phyloP scores from a whole-genome alignment of 306 rosid genomes.

The Trifolium pratense region DNA sequence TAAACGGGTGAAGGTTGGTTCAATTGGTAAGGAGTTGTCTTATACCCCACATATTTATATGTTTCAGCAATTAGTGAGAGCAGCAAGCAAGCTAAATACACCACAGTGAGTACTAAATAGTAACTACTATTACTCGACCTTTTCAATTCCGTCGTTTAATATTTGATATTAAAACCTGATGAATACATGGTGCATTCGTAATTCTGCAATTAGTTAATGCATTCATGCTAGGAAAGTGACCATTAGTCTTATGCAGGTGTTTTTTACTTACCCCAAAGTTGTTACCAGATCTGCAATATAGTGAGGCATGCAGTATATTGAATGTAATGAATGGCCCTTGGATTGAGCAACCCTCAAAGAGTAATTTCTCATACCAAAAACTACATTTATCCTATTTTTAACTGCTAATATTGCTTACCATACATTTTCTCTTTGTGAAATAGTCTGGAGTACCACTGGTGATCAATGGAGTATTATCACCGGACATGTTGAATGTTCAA shows the following conservation, averaged over 20 bases:
- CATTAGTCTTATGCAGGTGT: constrained; percentile 64
- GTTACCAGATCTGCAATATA: constrained; percentile 81
- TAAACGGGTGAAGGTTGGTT: too few species aligned
- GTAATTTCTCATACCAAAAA: constrained; percentile 45
- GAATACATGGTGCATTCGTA: background rate
- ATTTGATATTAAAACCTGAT: constrained; percentile 24
- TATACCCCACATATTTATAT: too few species aligned
- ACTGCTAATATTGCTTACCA: constrained; percentile 25
- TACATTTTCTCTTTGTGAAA: constrained; percentile 14
- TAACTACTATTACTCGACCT: constrained; percentile 32
- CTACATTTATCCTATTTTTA: constrained; percentile 6
- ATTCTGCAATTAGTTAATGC: background rate
- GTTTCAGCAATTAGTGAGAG: constrained; percentile 99
- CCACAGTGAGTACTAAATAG: constrained; percentile 81
- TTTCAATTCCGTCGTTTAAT: constrained; percentile 4
- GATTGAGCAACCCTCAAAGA: constrained; percentile 70
- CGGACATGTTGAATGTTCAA: constrained; percentile 55
- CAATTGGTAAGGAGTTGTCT: too few species aligned
- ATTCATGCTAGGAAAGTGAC: background rate
- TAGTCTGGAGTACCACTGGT: constrained; percentile 81
- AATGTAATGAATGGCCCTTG: constrained; percentile 94
- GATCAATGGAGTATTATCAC: constrained; percentile 70
- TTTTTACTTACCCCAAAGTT: constrained; percentile 94
- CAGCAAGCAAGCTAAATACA: constrained; percentile 92
- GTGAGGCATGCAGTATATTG: constrained; percentile 87